Evolutionary conservation across 208 protist genomes (phyloP).

Genomic region (Wallacemonas sp.): DNA sequence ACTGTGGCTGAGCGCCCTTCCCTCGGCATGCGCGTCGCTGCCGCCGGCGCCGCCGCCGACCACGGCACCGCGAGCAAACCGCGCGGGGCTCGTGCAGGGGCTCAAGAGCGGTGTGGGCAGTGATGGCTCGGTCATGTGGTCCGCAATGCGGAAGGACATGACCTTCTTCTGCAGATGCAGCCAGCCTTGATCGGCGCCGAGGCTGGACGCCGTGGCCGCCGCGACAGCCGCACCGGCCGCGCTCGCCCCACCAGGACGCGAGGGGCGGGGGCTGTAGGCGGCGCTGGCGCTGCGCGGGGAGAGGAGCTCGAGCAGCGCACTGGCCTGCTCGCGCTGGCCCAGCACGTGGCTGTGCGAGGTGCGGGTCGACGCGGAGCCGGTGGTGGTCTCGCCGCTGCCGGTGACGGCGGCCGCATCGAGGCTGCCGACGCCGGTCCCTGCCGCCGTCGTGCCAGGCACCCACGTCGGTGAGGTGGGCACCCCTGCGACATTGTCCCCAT

Average conservation of each 20-base stretch:
- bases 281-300: not conserved
- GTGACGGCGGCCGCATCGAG: no score
- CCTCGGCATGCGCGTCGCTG: no score
- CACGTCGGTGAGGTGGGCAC: not conserved
- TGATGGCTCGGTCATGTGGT: not conserved
- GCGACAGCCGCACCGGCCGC: not conserved
- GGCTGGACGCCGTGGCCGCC: not conserved
- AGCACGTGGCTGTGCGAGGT: not conserved
- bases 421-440: not conserved
- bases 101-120: no score
- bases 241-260: conserved; percentile 1
- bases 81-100: no score
- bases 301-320: conserved; percentile 10
- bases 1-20: no score
- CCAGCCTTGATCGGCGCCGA: not conserved
- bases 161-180: not conserved
- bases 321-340: conserved; percentile 8
- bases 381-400: no score
- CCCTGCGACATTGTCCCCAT: not conserved
- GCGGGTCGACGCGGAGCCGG: not conserved
- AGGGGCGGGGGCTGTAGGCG: not conserved
- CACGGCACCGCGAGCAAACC: no score
- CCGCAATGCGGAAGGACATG: conserved; percentile 6
- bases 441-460: not conserved
- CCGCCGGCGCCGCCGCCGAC: no score